phyloP scores from a whole-genome alignment of 1,139 yeast species.

The Blastobotrys serpentis region DNA sequence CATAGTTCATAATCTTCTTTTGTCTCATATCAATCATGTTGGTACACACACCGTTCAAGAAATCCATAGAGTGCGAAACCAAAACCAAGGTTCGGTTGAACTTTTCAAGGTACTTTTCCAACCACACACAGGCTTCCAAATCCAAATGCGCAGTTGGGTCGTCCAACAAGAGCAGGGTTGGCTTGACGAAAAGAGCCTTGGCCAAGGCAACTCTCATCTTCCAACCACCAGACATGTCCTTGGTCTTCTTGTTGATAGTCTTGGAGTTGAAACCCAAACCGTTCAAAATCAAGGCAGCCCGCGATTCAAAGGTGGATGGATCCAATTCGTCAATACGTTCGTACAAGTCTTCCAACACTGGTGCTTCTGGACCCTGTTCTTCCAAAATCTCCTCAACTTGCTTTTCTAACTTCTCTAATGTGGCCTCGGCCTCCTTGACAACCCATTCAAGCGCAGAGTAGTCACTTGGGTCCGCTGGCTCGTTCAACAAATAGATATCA shows the following conservation, averaged over 20 bases:
- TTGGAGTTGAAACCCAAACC: constrained; percentile 94
- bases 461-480: constrained; percentile 95
- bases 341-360: constrained; percentile 78
- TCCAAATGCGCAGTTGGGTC: constrained; percentile 99
- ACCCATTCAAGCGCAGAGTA: constrained; percentile 93
- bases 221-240: constrained; percentile 99
- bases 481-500: constrained; percentile 89
- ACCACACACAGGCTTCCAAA: constrained; percentile 99
- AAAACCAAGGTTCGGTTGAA: constrained; percentile 90
- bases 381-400: constrained; percentile 86
- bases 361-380: constrained; percentile 92
- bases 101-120: constrained; percentile 94
- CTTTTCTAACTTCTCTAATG: constrained; percentile 87
- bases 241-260: constrained; percentile 87
- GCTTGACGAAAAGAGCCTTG: constrained; percentile 51
- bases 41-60: constrained; percentile 97
- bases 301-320: constrained; percentile 90
- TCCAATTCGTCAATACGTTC: constrained; percentile 97
- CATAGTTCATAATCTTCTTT: constrained; percentile 68
- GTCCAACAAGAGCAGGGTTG: constrained; percentile 46
- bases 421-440: constrained; percentile 92
- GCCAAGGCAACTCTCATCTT: constrained; percentile 89
- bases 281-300: constrained; percentile 92
- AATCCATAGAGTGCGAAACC: constrained; percentile 98
- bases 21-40: constrained; percentile 97